Conservation (phyloP, 2,329 filamentous ascomycete species). For the Aureobasidium pullulans region DNA sequence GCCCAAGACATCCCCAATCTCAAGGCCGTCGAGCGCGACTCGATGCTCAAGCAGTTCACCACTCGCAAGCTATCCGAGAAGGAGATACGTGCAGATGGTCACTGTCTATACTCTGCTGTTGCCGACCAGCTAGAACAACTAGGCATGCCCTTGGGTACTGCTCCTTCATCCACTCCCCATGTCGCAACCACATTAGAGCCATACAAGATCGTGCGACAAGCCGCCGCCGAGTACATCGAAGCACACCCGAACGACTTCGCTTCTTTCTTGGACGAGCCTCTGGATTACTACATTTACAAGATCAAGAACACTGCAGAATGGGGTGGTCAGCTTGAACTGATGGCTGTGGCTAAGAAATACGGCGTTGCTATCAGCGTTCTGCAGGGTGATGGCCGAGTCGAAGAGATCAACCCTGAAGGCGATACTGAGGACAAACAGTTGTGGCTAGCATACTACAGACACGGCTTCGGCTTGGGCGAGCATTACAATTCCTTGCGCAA, state of each 20-base stretch:
- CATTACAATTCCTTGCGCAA: slow-evolving; percentile 84
- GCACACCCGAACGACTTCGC: slow-evolving; percentile 71
- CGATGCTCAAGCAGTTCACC: slow-evolving; percentile 62
- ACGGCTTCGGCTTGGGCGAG: slow-evolving; percentile 89
- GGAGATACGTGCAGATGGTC: slow-evolving; percentile 81
- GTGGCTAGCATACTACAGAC: slow-evolving; percentile 92
- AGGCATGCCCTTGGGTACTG: slow-evolving; percentile 35
- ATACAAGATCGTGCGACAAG: slow-evolving; percentile 62
- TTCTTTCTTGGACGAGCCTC: slow-evolving; percentile 76
- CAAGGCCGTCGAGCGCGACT: slow-evolving; percentile 59
- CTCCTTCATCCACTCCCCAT: slow-evolving; percentile 15
- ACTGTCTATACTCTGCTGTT: slow-evolving; percentile 88
- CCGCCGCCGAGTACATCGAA: slow-evolving; percentile 71
- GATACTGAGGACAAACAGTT: slow-evolving; percentile 51
- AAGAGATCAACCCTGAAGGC: slow-evolving; percentile 59
- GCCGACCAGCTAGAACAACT: slow-evolving; percentile 61
- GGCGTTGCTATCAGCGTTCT: slow-evolving; percentile 75
- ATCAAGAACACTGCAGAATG: slow-evolving; percentile 87
- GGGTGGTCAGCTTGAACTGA: slow-evolving; percentile 87
- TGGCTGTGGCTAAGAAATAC: slow-evolving; percentile 75
- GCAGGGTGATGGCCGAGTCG: slow-evolving; percentile 70
- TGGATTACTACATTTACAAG: slow-evolving; percentile 65
- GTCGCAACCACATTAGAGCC: slow-evolving; percentile 13
- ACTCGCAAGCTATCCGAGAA: slow-evolving; percentile 61
- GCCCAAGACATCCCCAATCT: slow-evolving; percentile 67